Evolutionary conservation across 371 early-diverging fungal species (phyloP).

Genomic region (Mortierella sp.): DNA sequence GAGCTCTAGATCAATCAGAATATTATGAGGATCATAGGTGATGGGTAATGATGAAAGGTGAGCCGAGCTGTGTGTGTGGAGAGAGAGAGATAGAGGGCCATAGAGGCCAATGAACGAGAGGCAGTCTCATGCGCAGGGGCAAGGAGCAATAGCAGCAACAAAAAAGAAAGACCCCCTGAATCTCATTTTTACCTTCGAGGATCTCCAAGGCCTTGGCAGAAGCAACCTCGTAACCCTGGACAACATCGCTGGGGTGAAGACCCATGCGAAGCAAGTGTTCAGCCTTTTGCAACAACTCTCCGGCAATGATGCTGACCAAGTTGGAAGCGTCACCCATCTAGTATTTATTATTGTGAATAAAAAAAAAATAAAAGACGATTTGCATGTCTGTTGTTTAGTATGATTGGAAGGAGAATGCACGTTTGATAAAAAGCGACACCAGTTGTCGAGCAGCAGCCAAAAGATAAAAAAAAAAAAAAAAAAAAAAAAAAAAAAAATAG

Average conservation of each 20-base stretch:
- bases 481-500: neutral
- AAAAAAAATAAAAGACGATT: neutral
- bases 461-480: neutral
- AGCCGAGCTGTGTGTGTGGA: neutral
- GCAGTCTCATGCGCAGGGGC: neutral
- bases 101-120: neutral
- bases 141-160: neutral
- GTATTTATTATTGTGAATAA: neutral
- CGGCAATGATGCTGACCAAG: conserved; percentile 94
- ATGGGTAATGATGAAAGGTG: neutral
- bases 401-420: neutral
- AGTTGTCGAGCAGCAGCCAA: neutral
- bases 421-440: too few species aligned
- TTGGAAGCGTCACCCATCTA: conserved; percentile 96
- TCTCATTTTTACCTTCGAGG: conserved; percentile 71
- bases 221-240: conserved; percentile 95
- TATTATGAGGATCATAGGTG: conserved; percentile 3
- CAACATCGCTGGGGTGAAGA: conserved; percentile 93
- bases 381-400: conserved; percentile 3
- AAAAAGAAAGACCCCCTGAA: neutral
- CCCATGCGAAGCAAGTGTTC: conserved; percentile 94
- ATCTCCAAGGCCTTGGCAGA: conserved; percentile 84
- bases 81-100: neutral
- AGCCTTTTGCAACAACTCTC: conserved; percentile 94
- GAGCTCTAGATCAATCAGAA: conserved; percentile 61